These are phyloP conservation scores for Monosporascus sp. DNA, from an alignment of 2,329 filamentous ascomycete species.

Conservation along the genomic window DNA sequence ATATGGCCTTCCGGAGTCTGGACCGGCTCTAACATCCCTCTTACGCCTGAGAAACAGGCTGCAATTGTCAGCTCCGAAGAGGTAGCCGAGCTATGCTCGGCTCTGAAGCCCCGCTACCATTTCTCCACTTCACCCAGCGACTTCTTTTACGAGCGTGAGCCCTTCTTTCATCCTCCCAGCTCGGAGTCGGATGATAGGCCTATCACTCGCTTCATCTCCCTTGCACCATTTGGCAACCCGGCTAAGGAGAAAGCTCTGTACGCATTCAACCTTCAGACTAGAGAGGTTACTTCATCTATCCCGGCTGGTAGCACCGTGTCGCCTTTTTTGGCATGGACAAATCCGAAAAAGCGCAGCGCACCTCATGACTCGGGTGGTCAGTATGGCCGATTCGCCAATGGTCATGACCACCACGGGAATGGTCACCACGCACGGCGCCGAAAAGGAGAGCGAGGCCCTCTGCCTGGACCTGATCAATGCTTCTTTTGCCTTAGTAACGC, in stretches of 20 bases:
- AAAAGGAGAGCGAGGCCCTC: slow-evolving; percentile 45
- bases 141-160: slow-evolving; percentile 85
- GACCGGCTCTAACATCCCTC: slow-evolving; percentile 58
- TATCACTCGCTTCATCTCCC: slow-evolving; percentile 84
- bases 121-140: slow-evolving; percentile 62
- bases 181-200: slow-evolving; percentile 44
- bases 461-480: slow-evolving; percentile 71
- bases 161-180: slow-evolving; percentile 67
- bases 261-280: slow-evolving; percentile 66
- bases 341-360: slow-evolving; percentile 53
- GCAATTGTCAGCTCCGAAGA: slow-evolving; percentile 54
- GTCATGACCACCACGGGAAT: slow-evolving; percentile 38
- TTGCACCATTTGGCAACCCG: slow-evolving; percentile 72
- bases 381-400: slow-evolving; percentile 51
- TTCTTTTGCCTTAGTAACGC: slow-evolving; percentile 95
- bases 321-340: slow-evolving; percentile 52
- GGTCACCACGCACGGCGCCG: slow-evolving; percentile 41
- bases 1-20: slow-evolving; percentile 77
- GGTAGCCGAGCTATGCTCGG: slow-evolving; percentile 71
- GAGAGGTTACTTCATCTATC: slow-evolving; percentile 53
- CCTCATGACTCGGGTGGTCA: slow-evolving; percentile 35
- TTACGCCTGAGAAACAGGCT: slow-evolving; percentile 48
- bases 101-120: slow-evolving; percentile 88
- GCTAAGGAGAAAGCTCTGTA: slow-evolving; percentile 77
- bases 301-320: slow-evolving; percentile 70